Evolutionary conservation across 2,329 filamentous ascomycete species (phyloP), one percentile per base, ranked within the genome.

Genomic region (Geoglossum cookeanum): DNA sequence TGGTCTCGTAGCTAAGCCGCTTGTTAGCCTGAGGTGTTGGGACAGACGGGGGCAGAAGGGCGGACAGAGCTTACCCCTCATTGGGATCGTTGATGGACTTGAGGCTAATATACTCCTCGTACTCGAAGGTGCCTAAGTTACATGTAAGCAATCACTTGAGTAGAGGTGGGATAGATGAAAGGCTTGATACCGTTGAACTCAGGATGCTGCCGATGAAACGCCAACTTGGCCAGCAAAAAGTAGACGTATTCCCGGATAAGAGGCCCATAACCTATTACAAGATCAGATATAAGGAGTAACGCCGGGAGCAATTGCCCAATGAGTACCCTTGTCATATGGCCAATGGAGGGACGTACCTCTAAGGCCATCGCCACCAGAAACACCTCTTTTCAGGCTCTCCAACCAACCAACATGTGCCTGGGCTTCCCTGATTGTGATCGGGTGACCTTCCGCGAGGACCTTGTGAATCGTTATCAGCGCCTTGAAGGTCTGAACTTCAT

Each of bases 31-130:
- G 1, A 42, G 13, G 39, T 42, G 3, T 4, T 42, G n/a, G 7
- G 13, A 4, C 9, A 22, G 42, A 17, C 4, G 3, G 13, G 22
- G 9, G 5, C n/a, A 9, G 58, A 42, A 37, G 57, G 11, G 37
- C 15, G 32, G 39, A 13, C 13, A 29, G 17, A 30, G 53, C 67
- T 54, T 84, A 91, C 67, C 92, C 92, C 73, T 98, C 92, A 67
- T 98, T 97, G 3, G 92, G 92, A 70, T 98, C 92, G 69, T 97
- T 96, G 74, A 94, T 97, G 32, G 89, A 88, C 74, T 95, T 97
- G 68, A 98, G 76, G 67, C 89, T 95, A 69, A 97, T 90, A 69
- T 98, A 98, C 69, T 98, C 92, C 73, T 97, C 91, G 68, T 98
- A 98, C 69, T 98, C 92, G 66, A 98, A 98, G 1, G 91, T 89